Evolutionary conservation across 495 filamentous ascomycete genomes (phyloP).

Genomic region (Penicillium fimorum): DNA sequence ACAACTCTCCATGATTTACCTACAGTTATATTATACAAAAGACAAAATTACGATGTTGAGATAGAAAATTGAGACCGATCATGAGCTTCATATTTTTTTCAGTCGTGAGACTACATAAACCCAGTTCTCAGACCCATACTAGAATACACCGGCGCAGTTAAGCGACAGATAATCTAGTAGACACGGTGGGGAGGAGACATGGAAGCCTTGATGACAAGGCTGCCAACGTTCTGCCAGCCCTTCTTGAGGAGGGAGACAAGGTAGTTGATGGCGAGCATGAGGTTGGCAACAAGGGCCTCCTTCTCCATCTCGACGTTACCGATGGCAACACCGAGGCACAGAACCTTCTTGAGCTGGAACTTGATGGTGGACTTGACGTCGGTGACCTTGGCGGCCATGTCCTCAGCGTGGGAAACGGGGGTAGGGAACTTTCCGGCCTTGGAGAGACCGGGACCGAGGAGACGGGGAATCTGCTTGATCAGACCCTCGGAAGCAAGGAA

Average conservation of each 20-base stretch:
- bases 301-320: constrained; percentile 96
- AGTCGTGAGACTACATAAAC: constrained; percentile 35
- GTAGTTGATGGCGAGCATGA: constrained; percentile 99
- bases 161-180: constrained; percentile 66
- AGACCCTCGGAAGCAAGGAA: constrained; percentile 94
- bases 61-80: constrained; percentile 24
- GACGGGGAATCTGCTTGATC: constrained; percentile 99
- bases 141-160: constrained; percentile 31
- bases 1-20: not conserved
- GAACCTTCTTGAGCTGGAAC: constrained; percentile 99
- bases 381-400: constrained; percentile 87
- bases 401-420: constrained; percentile 92
- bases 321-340: constrained; percentile 98
- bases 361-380: constrained; percentile 99
- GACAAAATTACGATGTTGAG: not conserved
- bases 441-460: constrained; percentile 95
- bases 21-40: not conserved
- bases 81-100: constrained; percentile 40
- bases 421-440: constrained; percentile 99
- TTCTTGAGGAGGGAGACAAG: constrained; percentile 98
- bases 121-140: constrained; percentile 27
- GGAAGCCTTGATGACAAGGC: constrained; percentile 98
- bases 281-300: constrained; percentile 94
- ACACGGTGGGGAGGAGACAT: constrained; percentile 97
- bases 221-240: constrained; percentile 99